Base-by-base conservation (phyloP, 2,329 filamentous ascomycete species). In the Cytospora chrysosperma region DNA sequence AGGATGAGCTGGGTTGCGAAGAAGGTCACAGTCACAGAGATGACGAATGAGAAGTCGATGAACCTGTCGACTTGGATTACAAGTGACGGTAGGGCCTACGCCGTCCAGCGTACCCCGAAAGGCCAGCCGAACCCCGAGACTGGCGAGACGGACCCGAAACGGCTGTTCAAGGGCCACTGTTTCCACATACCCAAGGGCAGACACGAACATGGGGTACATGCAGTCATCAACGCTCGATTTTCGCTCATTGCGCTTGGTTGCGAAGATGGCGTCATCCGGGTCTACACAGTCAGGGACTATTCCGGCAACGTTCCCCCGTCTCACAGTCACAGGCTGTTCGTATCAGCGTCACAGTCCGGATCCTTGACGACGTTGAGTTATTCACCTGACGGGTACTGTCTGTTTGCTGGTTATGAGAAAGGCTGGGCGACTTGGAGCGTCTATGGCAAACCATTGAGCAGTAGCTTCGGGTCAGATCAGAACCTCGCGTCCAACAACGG, bases 381-480 rank as follows among this genome's bases (percentile, higher is more conserved):
- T 78, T 97, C 95, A 1, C 93, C 94, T 0, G 95, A 99, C 74
- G 95, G 95, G 21, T 97, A 98, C 75, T 97, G 93, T 74, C 83
- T 99, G 10, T 97, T 99, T 75, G 93, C 90, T 51, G 95, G 94
- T 1, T 98, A 94, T 72, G 89, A 95, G 70, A 88, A 89, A 64
- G 96, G 95, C 0, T 99, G 95, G 95, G 90, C 91, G 5, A 94
- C 88, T 54, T 99, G 94, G 94, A 98, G 94, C 74, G 95, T 98
- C 43, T 99, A 96, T 75, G 95, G 95, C 37, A 97, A 97, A 75
- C 84, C 89, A 2, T 89, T 93, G 17, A 93, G 90, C 61, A 92
- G 87, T 69, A 97, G 92, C 72, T 98, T 98, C 73, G 82, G 84
- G 8, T 82, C 85, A 15, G 91, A 96, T 70, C 79, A 81, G 28